phyloP scores from a whole-genome alignment of 2,329 filamentous ascomycete genomes.

The Parascedosporium putredinis region DNA sequence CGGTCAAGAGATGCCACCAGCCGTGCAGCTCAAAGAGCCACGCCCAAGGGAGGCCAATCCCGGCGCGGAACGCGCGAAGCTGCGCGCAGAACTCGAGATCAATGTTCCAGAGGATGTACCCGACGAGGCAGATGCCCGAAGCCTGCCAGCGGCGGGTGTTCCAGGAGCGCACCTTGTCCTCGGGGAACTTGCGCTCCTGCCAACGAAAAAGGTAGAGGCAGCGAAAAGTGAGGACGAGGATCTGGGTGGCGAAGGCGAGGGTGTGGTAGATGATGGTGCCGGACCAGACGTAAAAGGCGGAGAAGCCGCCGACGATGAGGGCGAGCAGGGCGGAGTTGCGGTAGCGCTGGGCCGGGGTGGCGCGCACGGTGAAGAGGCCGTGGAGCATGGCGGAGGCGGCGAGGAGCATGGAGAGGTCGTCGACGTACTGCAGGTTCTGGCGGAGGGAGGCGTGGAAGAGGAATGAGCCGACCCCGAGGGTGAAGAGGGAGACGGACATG shows the following conservation, averaged over 20 bases:
- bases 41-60: slow-evolving; percentile 42
- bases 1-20: slow-evolving; percentile 55
- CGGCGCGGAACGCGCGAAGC: slow-evolving; percentile 32
- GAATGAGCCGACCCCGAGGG: slow-evolving; percentile 31
- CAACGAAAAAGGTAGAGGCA: slow-evolving; percentile 24
- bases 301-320: slow-evolving; percentile 25
- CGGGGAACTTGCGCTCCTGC: slow-evolving; percentile 18
- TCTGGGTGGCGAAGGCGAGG: slow-evolving; percentile 23
- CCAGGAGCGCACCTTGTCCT: slow-evolving; percentile 18
- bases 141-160: slow-evolving; percentile 18
- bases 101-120: slow-evolving; percentile 46
- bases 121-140: slow-evolving; percentile 26
- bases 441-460: slow-evolving; percentile 34
- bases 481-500: slow-evolving; percentile 29
- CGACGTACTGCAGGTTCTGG: slow-evolving; percentile 33
- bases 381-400: slow-evolving; percentile 42
- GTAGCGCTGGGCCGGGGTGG: slow-evolving; percentile 22
- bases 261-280: slow-evolving; percentile 33
- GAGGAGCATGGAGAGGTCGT: slow-evolving; percentile 50
- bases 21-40: slow-evolving; percentile 49
- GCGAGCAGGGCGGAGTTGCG: slow-evolving; percentile 27
- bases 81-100: slow-evolving; percentile 41
- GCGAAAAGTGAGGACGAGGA: slow-evolving; percentile 23
- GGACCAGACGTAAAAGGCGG: slow-evolving; percentile 30
- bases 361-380: slow-evolving; percentile 33